A percentile compares a stretch with the other conserved stretches of the same genome.
These are phyloP conservation scores for Byssothecium circinans DNA, from an alignment of 2,329 filamentous ascomycete genomes.

Conservation along the genomic window DNA sequence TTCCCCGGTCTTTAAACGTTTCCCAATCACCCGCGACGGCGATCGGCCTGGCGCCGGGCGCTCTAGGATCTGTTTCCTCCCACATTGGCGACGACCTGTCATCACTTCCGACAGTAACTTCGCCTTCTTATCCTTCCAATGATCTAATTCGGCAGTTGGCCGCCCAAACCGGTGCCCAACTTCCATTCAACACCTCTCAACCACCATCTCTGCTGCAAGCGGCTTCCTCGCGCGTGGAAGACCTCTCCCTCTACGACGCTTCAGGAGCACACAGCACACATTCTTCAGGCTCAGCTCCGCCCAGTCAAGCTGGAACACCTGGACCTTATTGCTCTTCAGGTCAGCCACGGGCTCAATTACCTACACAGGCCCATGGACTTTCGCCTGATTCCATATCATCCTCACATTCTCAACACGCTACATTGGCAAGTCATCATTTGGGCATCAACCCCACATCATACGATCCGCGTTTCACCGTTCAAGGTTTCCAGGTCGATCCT, in stretches of 20 bases:
- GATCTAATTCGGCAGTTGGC: constrained; percentile 40
- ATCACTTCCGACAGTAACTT: constrained; percentile 25
- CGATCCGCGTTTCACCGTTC: constrained; percentile 36
- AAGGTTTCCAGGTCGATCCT: constrained; percentile 39
- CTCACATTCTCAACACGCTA: constrained; percentile 28
- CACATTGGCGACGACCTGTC: constrained; percentile 35
- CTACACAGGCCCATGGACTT: constrained; percentile 27
- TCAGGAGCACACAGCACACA: constrained; percentile 32
- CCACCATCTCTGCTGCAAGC: constrained; percentile 34
- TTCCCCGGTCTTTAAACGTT: constrained; percentile 40
- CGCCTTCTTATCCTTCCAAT: constrained; percentile 35
- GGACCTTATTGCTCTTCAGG: constrained; percentile 35
- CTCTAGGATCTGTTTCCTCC: constrained; percentile 31
- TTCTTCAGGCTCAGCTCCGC: constrained; percentile 34
- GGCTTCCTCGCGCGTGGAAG: constrained; percentile 37
- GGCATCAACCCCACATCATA: constrained; percentile 33
- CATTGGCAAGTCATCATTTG: constrained; percentile 37
- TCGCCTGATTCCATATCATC: constrained; percentile 28
- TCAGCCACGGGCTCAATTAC: constrained; percentile 12
- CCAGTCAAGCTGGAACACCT: constrained; percentile 38
- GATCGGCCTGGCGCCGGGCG: constrained; percentile 28
- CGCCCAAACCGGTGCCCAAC: constrained; percentile 39
- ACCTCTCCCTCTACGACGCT: constrained; percentile 39
- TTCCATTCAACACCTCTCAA: constrained; percentile 37
- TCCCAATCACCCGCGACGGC: constrained; percentile 31